Evolutionary conservation across 148 eudicot species (phyloP).

Genomic region (Chenopodium album): DNA sequence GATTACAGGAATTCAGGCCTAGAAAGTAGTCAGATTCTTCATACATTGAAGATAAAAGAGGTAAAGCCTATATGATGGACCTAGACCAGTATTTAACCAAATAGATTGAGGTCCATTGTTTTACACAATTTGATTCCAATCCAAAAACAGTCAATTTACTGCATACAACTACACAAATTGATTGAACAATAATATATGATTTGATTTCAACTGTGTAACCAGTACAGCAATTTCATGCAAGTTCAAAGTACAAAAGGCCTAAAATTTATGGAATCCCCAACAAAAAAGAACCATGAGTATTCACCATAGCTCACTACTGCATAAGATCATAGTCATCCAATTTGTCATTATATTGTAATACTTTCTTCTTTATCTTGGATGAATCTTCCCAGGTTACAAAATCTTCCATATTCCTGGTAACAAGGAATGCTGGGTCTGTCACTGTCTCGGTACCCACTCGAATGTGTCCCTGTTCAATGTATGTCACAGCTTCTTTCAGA

Average conservation of each 20-base stretch:
- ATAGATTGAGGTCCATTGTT: no score
- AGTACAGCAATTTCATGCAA: background rate
- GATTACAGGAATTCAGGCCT: no score
- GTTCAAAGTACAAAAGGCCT: background rate
- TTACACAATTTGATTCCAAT: background rate
- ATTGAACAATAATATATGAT: background rate
- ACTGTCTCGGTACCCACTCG: slow-evolving; percentile 94
- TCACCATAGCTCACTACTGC: slow-evolving; percentile 12
- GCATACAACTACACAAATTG: background rate
- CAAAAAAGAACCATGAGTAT: background rate
- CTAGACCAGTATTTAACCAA: no score
- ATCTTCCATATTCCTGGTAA: slow-evolving; percentile 94
- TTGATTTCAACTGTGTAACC: background rate
- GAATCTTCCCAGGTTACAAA: slow-evolving; percentile 91
- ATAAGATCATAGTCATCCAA: slow-evolving; percentile 76
- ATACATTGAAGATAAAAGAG: no score
- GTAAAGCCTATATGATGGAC: no score
- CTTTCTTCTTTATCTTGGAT: slow-evolving; percentile 80
- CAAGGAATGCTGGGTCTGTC: slow-evolving; percentile 94
- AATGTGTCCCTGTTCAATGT: slow-evolving; percentile 91
- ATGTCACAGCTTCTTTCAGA: slow-evolving; percentile 79
- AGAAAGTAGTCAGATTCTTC: no score
- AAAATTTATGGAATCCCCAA: background rate
- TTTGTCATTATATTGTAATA: slow-evolving; percentile 69
- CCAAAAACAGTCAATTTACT: background rate